Evolutionary conservation across 257 asterid genomes (phyloP).

Genomic region (Fraxinus pennsylvanica): DNA sequence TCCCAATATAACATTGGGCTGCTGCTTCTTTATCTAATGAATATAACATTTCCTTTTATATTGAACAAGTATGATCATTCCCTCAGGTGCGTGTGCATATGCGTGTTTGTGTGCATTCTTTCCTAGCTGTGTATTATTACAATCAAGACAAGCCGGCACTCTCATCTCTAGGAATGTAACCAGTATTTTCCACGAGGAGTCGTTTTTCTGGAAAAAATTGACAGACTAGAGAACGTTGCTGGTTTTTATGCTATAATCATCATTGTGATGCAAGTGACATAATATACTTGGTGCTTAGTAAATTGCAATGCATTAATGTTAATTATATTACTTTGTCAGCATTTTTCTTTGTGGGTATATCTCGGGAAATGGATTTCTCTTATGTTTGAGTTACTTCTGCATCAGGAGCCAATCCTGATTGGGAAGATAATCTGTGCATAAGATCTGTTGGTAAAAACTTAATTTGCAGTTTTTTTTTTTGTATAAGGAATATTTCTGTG

Average conservation of each 20-base stretch:
- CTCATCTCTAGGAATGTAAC: not conserved
- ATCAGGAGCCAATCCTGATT: not conserved
- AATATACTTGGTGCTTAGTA: not conserved
- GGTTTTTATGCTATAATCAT: not conserved
- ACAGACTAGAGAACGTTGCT: not conserved
- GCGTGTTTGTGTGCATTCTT: not conserved
- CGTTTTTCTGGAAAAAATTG: not conserved
- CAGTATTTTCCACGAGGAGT: not conserved
- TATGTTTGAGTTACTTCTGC: not conserved
- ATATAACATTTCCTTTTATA: not conserved
- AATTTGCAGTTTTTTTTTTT: not conserved
- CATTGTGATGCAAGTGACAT: not conserved
- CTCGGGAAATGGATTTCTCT: not conserved
- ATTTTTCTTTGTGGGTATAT: not conserved
- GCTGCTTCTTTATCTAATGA: not conserved
- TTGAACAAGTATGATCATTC: not conserved
- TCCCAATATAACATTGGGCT: not conserved
- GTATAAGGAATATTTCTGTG: not conserved
- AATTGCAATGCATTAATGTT: not conserved
- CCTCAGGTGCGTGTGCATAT: not conserved
- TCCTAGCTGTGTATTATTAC: not conserved
- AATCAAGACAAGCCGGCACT: not conserved
- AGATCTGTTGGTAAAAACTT: not conserved
- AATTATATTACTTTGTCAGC: not conserved
- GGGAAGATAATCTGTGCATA: not conserved